These are phyloP conservation scores for Thecaphora frezii DNA, from an alignment of 1,284 basidiomycete genomes.

Conservation along the genomic window DNA sequence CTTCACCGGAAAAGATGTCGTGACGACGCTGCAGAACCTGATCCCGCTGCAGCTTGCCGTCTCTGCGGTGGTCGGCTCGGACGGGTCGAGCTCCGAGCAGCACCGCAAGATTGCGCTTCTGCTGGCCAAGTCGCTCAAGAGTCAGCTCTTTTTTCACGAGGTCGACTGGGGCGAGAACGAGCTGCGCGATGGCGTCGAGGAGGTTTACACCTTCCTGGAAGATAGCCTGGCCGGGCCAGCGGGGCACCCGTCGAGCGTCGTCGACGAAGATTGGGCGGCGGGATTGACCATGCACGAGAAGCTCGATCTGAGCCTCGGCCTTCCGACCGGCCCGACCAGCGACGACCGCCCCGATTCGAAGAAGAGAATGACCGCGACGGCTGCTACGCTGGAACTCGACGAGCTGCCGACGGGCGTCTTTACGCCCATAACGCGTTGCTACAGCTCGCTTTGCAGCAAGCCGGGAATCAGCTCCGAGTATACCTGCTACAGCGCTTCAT, in stretches of 20 bases:
- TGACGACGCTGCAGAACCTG: conserved; percentile 44
- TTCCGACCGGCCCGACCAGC: conserved; percentile 10
- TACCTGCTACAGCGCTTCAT: conserved; percentile 41
- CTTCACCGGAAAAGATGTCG: conserved; percentile 55
- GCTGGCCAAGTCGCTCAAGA: conserved; percentile 84
- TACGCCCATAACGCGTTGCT: conserved; percentile 93
- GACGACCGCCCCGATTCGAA: conserved; percentile 4
- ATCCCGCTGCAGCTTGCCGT: conserved; percentile 21
- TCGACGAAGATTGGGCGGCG: conserved; percentile 24
- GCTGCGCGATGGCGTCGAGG: conserved; percentile 85
- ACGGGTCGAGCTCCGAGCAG: conserved; percentile 59
- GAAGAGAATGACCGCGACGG: conserved; percentile 10
- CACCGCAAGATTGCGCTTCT: conserved; percentile 75
- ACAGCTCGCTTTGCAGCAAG: conserved; percentile 87
- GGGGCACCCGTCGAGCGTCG: conserved; percentile 1
- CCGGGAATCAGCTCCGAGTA: conserved; percentile 4
- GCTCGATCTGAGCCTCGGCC: conserved; percentile 20
- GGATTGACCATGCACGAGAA: conserved; percentile 16
- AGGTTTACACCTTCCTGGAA: conserved; percentile 93
- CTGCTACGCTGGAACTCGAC: conserved; percentile 66
- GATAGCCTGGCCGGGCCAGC: conserved; percentile 62
- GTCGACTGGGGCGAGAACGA: conserved; percentile 89
- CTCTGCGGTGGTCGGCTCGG: conserved; percentile 6
- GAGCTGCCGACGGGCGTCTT: conserved; percentile 90
- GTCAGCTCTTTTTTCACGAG: conserved; percentile 92